A percentile compares a stretch with the other conserved stretches of the same genome.
Conservation (phyloP, 176 grass and related monocot species). For the Aegilops tauschii region DNA sequence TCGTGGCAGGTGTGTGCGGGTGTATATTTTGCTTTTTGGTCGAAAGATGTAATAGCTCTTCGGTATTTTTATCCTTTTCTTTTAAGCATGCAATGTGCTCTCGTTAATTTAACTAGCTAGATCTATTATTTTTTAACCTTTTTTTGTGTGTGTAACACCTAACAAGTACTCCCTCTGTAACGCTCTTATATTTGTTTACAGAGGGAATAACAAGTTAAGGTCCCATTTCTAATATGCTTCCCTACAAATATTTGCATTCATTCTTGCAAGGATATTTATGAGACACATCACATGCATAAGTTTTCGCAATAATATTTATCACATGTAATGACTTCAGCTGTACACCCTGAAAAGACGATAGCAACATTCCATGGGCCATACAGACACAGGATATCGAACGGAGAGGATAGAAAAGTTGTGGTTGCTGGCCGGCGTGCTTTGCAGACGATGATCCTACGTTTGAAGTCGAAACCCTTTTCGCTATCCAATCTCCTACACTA, state of each 20-base stretch:
- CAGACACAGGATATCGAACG: not conserved
- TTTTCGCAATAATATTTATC: not conserved
- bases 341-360: not conserved
- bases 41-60: no score
- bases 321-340: not conserved
- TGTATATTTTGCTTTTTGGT: no score
- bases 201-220: no score
- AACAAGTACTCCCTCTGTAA: no score
- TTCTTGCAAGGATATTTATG: not conserved
- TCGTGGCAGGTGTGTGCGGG: no score
- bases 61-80: not conserved
- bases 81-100: not conserved
- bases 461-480: not conserved
- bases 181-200: no score
- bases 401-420: not conserved
- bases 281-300: not conserved
- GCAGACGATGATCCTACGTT: not conserved
- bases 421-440: not conserved
- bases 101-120: no score
- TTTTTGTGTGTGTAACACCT: no score
- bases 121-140: no score
- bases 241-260: not conserved
- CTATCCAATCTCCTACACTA: not conserved
- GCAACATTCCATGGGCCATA: not conserved
- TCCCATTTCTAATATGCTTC: not conserved